These are phyloP conservation scores for Aspergillus aculeatinus DNA, from an alignment of 2,329 filamentous ascomycete species.

Conservation along the genomic window DNA sequence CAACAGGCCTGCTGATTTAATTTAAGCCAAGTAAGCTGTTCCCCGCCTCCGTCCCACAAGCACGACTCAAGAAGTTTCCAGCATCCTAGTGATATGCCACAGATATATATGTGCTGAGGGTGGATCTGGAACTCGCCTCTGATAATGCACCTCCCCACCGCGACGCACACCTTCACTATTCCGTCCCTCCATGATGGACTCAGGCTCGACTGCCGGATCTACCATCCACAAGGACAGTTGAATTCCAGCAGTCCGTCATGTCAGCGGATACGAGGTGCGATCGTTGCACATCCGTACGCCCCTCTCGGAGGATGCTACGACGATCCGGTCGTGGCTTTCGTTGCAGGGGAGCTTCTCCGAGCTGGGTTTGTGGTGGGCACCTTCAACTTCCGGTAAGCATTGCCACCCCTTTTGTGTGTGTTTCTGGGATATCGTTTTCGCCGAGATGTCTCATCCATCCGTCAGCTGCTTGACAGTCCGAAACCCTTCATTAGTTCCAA, in stretches of 20 bases:
- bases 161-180: slow-evolving; percentile 65
- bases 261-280: slow-evolving; percentile 52
- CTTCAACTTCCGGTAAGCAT: slow-evolving; percentile 80
- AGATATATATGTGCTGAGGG: not conserved
- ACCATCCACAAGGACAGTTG: slow-evolving; percentile 58
- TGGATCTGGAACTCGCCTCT: not conserved
- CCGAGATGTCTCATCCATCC: not conserved
- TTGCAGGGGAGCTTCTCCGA: slow-evolving; percentile 64
- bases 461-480: not conserved
- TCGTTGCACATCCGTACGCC: slow-evolving; percentile 89
- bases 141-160: slow-evolving; percentile 27
- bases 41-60: not conserved
- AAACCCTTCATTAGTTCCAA: not conserved
- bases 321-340: slow-evolving; percentile 71
- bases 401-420: not conserved
- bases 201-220: slow-evolving; percentile 76
- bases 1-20: not conserved
- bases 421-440: not conserved
- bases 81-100: not conserved
- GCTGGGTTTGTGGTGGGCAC: slow-evolving; percentile 75
- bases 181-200: slow-evolving; percentile 80
- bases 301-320: slow-evolving; percentile 82
- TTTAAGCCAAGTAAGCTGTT: not conserved
- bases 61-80: not conserved
- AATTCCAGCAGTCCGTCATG: slow-evolving; percentile 19